Evolutionary conservation across 768 basidiomycete genomes (phyloP).

Genomic region (Hericium rajendrae): DNA sequence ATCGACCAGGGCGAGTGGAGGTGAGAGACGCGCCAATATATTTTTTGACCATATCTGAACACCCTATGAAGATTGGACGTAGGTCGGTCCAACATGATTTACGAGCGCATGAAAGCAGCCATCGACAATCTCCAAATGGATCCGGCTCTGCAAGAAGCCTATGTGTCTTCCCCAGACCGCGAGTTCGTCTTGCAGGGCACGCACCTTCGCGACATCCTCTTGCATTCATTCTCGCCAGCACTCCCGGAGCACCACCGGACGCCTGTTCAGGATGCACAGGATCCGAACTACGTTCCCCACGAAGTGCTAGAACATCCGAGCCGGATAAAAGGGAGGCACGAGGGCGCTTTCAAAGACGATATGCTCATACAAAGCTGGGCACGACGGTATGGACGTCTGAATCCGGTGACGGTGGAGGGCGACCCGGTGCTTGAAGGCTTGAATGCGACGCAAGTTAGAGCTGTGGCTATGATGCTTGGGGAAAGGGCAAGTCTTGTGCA

Average conservation of each 20-base stretch:
- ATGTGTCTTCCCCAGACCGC: slow-evolving; percentile 20
- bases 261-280: slow-evolving; percentile 31
- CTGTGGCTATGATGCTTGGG: slow-evolving; percentile 82
- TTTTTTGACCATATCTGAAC: neutral
- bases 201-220: slow-evolving; percentile 56
- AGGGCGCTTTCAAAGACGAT: slow-evolving; percentile 58
- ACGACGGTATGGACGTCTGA: slow-evolving; percentile 43
- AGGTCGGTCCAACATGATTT: slow-evolving; percentile 55
- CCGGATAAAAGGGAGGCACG: slow-evolving; percentile 16
- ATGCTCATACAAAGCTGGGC: slow-evolving; percentile 80
- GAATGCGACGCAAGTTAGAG: slow-evolving; percentile 70
- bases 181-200: slow-evolving; percentile 63
- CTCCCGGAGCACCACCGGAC: slow-evolving; percentile 23
- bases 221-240: slow-evolving; percentile 40
- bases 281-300: slow-evolving; percentile 27
- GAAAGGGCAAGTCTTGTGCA: slow-evolving; percentile 75
- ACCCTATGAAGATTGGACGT: slow-evolving; percentile 44
- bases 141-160: slow-evolving; percentile 31
- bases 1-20: slow-evolving; percentile 41
- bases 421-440: slow-evolving; percentile 61
- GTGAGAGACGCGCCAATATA: slow-evolving; percentile 8
- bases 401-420: slow-evolving; percentile 62
- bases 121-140: slow-evolving; percentile 48
- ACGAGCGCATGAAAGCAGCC: slow-evolving; percentile 61
- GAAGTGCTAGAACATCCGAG: slow-evolving; percentile 29